Percentiles rank a stretch among this genome's conserved stretches.
These are phyloP conservation scores for Leishmania braziliensis DNA, from an alignment of 208 protist genomes.

Conservation along the genomic window DNA sequence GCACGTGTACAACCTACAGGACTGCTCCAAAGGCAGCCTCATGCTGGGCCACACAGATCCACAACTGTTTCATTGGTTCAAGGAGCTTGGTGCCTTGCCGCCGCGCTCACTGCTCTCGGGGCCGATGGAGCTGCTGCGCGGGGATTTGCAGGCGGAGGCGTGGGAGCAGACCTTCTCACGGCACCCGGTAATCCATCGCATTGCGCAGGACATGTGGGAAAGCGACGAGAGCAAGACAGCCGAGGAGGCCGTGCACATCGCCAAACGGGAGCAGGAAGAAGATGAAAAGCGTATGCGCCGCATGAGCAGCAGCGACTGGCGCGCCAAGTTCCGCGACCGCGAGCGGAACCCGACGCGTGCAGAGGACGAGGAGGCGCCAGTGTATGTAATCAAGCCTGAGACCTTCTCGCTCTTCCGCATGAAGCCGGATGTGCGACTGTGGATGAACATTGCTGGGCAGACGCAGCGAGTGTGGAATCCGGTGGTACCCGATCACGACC, in stretches of 20 bases:
- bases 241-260: constrained; percentile 71
- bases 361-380: constrained; percentile 80
- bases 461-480: constrained; percentile 87
- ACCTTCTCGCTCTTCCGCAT: constrained; percentile 79
- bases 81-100: constrained; percentile 80
- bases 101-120: constrained; percentile 80
- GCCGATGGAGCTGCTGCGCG: constrained; percentile 63
- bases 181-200: constrained; percentile 78
- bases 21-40: constrained; percentile 63
- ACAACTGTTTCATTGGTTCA: constrained; percentile 91
- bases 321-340: constrained; percentile 78
- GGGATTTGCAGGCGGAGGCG: constrained; percentile 74
- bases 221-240: constrained; percentile 68
- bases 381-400: constrained; percentile 88
- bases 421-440: constrained; percentile 74
- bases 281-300: constrained; percentile 89
- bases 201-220: constrained; percentile 88
- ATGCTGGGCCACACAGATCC: constrained; percentile 91
- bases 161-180: constrained; percentile 74
- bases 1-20: constrained; percentile 75
- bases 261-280: constrained; percentile 73
- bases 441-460: constrained; percentile 67
- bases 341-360: constrained; percentile 80
- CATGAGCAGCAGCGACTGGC: constrained; percentile 91
- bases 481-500: constrained; percentile 61